Evolutionary conservation across 768 basidiomycete genomes (phyloP).

Genomic region (Cyathus striatus): DNA sequence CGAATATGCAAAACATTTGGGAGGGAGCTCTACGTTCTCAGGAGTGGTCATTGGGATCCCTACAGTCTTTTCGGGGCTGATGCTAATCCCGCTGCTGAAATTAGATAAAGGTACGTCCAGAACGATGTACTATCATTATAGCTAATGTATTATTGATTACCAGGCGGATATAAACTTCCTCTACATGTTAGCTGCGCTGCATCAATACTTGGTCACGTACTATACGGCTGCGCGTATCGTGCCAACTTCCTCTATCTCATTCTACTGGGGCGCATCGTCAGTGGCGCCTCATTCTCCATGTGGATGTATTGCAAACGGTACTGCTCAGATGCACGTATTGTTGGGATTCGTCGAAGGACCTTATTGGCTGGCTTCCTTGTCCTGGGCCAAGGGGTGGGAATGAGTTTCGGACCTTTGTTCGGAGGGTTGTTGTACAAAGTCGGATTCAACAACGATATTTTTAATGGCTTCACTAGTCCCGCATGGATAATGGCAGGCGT

Average conservation of each 20-base stretch:
- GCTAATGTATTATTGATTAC: too few species aligned
- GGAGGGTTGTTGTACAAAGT: conserved; percentile 52
- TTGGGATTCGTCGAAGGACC: conserved; percentile 51
- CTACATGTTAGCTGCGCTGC: conserved; percentile 44
- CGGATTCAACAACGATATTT: conserved; percentile 42
- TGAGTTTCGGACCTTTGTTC: conserved; percentile 52
- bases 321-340: conserved; percentile 55
- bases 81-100: conserved; percentile 45
- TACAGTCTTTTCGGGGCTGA: conserved; percentile 46
- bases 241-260: conserved; percentile 55
- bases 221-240: conserved; percentile 51
- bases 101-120: conserved; percentile 42
- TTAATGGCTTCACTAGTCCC: conserved; percentile 58
- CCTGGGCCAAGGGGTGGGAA: conserved; percentile 48
- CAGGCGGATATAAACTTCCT: conserved; percentile 50
- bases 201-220: conserved; percentile 43
- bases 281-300: conserved; percentile 45
- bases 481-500: conserved; percentile 51
- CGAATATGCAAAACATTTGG: conserved; percentile 49
- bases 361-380: conserved; percentile 55
- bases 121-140: too few species aligned
- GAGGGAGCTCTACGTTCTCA: conserved; percentile 57
- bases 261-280: conserved; percentile 54
- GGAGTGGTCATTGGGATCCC: conserved; percentile 60
- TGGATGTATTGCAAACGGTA: conserved; percentile 62